Conservation (phyloP, 2,329 filamentous ascomycete genomes). For the Scleromitrula shiraiana region DNA sequence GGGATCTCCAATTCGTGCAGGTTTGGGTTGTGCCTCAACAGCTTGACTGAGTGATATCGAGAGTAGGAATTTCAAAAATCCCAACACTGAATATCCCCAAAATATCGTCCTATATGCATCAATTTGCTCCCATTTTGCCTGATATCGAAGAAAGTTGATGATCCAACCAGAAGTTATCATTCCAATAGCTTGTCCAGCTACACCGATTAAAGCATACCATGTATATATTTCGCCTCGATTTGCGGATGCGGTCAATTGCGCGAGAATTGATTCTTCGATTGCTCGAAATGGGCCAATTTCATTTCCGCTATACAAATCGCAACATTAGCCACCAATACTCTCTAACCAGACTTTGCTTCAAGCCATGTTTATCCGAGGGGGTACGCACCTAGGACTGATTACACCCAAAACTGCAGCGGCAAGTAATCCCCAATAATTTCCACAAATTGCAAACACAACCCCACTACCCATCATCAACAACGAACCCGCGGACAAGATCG, state of each 20-base stretch:
- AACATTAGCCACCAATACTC: constrained; percentile 7
- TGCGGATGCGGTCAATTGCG: constrained; percentile 42
- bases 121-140: constrained; percentile 36
- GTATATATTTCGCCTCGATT: constrained; percentile 49
- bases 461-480: constrained; percentile 49
- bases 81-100: constrained; percentile 47
- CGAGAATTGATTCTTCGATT: constrained; percentile 52
- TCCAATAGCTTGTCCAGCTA: constrained; percentile 52
- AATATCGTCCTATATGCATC: constrained; percentile 50
- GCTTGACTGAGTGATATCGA: constrained; percentile 40
- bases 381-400: constrained; percentile 44
- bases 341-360: too few species aligned
- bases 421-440: constrained; percentile 51
- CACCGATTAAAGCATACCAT: constrained; percentile 53
- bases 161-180: constrained; percentile 52
- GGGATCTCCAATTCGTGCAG: constrained; percentile 21
- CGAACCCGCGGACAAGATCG: constrained; percentile 46
- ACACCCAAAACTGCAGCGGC: constrained; percentile 51
- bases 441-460: constrained; percentile 42
- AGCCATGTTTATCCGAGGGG: not conserved
- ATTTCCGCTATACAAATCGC: constrained; percentile 42
- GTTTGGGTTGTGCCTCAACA: constrained; percentile 32
- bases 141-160: constrained; percentile 41
- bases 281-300: constrained; percentile 57
- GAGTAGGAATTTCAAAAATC: constrained; percentile 47